phyloP scores from a whole-genome alignment of 768 basidiomycete genomes.

The Mycena floridula region DNA sequence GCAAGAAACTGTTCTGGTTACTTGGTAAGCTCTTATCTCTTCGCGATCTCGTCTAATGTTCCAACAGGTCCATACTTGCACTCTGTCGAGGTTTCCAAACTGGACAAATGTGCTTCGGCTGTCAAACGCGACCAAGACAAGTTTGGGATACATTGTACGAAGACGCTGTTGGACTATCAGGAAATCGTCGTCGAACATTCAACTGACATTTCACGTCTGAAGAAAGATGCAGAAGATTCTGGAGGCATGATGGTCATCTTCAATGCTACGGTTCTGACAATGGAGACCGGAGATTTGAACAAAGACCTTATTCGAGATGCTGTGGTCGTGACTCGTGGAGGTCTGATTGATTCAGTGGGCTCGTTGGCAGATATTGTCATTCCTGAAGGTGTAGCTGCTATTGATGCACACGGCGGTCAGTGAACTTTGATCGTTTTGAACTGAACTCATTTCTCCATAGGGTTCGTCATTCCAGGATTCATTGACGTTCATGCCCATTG shows the following conservation, averaged over 20 bases:
- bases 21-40: constrained; percentile 39
- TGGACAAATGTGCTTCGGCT: constrained; percentile 40
- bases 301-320: constrained; percentile 49
- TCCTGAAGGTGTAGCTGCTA: constrained; percentile 34
- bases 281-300: constrained; percentile 47
- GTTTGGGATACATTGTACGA: constrained; percentile 61
- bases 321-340: constrained; percentile 46
- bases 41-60: not conserved
- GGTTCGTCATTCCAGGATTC: constrained; percentile 64
- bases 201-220: constrained; percentile 56
- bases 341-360: constrained; percentile 50
- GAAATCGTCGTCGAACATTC: constrained; percentile 54
- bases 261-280: constrained; percentile 68
- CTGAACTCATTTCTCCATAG: constrained; percentile 25
- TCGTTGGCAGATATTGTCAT: constrained; percentile 23
- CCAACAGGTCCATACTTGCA: constrained; percentile 56
- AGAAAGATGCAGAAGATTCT: constrained; percentile 37
- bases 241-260: constrained; percentile 52
- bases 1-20: constrained; percentile 66
- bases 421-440: not conserved
- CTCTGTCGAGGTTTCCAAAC: constrained; percentile 47
- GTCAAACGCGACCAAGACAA: constrained; percentile 43
- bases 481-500: constrained; percentile 78
- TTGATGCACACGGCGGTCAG: constrained; percentile 61
- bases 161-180: constrained; percentile 47